These are phyloP conservation scores for Biscutella auriculata DNA, from an alignment of 441 rosid genomes.

Conservation along the genomic window DNA sequence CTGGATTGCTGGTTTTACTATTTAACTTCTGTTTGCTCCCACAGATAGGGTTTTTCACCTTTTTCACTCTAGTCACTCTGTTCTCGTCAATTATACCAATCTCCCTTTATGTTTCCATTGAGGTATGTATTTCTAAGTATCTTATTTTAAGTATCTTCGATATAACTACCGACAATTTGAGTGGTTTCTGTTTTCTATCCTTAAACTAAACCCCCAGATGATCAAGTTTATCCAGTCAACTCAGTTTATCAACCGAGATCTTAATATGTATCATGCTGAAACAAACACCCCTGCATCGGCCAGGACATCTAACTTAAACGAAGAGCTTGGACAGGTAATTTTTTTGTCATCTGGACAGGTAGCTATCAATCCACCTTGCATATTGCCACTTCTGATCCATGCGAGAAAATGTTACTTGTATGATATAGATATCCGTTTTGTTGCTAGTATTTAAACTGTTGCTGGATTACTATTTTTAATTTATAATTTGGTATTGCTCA, in stretches of 20 bases:
- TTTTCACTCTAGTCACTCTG: constrained; percentile 87
- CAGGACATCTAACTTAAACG: constrained; percentile 95
- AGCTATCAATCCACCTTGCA: constrained; percentile 2
- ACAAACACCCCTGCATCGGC: constrained; percentile 89
- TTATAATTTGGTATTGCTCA: constrained; percentile 31
- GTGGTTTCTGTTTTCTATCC: constrained; percentile 3
- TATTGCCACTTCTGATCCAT: not conserved
- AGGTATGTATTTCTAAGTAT: constrained; percentile 40
- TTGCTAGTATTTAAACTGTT: not conserved
- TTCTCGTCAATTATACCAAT: constrained; percentile 95
- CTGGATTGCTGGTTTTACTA: not conserved
- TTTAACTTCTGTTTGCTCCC: constrained; percentile 18
- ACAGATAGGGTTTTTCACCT: constrained; percentile 67
- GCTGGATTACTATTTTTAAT: constrained; percentile 31
- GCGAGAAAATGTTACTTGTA: not conserved
- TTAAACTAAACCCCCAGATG: constrained; percentile 43
- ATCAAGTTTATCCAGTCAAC: constrained; percentile 96
- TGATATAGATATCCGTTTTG: not conserved
- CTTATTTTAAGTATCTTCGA: constrained; percentile 2
- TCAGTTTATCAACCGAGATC: constrained; percentile 88
- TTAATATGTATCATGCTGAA: constrained; percentile 83
- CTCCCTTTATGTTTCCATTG: constrained; percentile 93
- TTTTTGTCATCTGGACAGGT: too few relatives aligned
- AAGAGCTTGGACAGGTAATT: constrained; percentile 96
- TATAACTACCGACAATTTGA: constrained; percentile 5